Percentiles rank a stretch among this genome's conserved stretches.
phyloP scores from a whole-genome alignment of 176 grass and related monocot species.

The Carex myosuroides region DNA sequence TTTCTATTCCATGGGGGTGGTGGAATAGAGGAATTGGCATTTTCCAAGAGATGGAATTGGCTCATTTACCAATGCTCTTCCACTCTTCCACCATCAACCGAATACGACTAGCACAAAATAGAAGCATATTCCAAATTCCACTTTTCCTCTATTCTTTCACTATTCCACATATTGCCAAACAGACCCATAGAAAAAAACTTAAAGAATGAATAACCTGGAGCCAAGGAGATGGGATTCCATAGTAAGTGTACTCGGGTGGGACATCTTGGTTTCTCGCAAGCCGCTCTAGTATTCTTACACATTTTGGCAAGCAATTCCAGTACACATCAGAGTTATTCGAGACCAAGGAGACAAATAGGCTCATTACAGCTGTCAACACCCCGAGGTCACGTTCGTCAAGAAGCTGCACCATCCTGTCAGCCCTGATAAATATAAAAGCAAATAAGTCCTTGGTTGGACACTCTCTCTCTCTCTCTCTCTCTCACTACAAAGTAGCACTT shows the following conservation, averaged over 20 bases:
- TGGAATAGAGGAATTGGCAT: no score
- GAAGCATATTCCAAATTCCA: no score
- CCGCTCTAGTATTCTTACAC: conserved; percentile 83
- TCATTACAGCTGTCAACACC: conserved; percentile 96
- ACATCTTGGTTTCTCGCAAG: conserved; percentile 98
- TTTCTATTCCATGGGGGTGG: no score
- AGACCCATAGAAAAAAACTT: neutral
- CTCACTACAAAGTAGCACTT: neutral
- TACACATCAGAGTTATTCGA: conserved; percentile 90
- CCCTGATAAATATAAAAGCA: conserved; percentile 40
- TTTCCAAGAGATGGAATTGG: no score
- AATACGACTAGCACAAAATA: no score
- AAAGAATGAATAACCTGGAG: conserved; percentile 66
- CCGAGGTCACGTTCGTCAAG: conserved; percentile 93
- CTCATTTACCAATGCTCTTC: no score
- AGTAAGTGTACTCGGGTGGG: conserved; percentile 95
- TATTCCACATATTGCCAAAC: no score
- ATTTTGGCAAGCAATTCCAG: conserved; percentile 98
- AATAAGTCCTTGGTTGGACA: no score
- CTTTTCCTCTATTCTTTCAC: no score
- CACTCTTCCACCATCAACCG: no score
- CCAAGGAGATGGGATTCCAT: conserved; percentile 99
- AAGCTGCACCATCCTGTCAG: conserved; percentile 96
- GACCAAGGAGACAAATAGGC: conserved; percentile 94
- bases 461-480: neutral